Conservation (phyloP, 805 yeast species). For the Spathaspora girioi region DNA sequence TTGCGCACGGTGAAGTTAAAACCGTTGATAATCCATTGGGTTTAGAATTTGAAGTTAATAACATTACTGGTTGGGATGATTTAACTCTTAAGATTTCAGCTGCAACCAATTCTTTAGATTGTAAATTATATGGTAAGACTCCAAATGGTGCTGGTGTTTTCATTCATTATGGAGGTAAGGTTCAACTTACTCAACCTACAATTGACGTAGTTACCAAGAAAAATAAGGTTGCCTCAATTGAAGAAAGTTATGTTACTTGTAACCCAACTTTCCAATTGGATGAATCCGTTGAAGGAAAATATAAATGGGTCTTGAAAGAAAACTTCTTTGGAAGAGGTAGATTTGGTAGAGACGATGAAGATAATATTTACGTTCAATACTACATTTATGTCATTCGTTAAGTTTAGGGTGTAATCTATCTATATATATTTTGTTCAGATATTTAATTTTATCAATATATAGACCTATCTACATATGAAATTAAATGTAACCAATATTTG, state of each 20-base stretch:
- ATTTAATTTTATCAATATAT: background rate
- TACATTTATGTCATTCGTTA: conserved; percentile 35
- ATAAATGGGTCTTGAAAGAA: conserved; percentile 48
- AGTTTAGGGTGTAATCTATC: background rate
- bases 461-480: background rate
- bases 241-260: conserved; percentile 47
- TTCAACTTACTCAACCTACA: conserved; percentile 30
- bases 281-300: conserved; percentile 38
- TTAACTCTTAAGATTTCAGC: conserved; percentile 31
- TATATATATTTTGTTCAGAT: background rate
- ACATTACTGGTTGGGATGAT: conserved; percentile 46
- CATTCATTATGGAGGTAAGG: conserved; percentile 48
- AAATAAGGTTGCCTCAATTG: conserved; percentile 29
- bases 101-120: conserved; percentile 37
- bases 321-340: conserved; percentile 59
- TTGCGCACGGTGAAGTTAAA: conserved; percentile 25
- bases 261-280: conserved; percentile 45
- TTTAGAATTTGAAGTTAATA: conserved; percentile 24
- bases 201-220: conserved; percentile 34
- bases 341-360: conserved; percentile 46
- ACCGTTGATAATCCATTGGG: conserved; percentile 29
- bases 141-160: conserved; percentile 40
- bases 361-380: conserved; percentile 52
- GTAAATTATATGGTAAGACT: conserved; percentile 46
- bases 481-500: background rate